Conservation (phyloP, 805 yeast genomes). For the Ogataea paraovalis region DNA sequence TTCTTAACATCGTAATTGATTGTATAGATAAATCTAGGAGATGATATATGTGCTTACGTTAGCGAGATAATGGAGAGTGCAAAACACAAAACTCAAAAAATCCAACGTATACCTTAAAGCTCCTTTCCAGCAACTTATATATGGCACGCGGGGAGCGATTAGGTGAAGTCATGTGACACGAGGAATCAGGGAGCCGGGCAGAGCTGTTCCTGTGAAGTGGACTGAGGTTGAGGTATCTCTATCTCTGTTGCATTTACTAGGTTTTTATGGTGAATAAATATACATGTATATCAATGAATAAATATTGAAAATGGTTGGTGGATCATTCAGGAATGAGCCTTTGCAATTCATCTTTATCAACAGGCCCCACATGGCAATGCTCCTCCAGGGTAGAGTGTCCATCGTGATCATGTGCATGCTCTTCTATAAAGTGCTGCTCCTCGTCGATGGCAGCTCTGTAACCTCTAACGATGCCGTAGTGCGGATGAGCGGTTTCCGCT, state of each 20-base stretch:
- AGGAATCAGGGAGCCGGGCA: no score
- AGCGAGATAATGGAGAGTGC: no score
- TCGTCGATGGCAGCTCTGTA: slow-evolving; percentile 25
- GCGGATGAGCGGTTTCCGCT: slow-evolving; percentile 13
- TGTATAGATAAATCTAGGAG: no score
- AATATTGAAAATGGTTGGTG: no score
- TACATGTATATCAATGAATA: background rate
- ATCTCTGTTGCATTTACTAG: no score
- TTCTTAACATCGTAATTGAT: slow-evolving; percentile 8
- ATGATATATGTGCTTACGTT: no score
- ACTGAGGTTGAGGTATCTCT: no score
- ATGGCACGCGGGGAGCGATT: no score
- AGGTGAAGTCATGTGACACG: background rate
- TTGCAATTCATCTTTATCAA: slow-evolving; percentile 25
- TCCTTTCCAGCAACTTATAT: no score
- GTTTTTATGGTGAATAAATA: no score
- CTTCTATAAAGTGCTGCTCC: slow-evolving; percentile 30
- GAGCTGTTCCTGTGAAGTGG: no score
- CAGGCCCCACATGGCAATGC: slow-evolving; percentile 12
- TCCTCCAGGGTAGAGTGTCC: slow-evolving; percentile 9
- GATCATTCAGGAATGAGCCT: slow-evolving; percentile 16
- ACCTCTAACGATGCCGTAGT: slow-evolving; percentile 5
- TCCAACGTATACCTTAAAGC: no score
- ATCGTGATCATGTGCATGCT: slow-evolving; percentile 33
- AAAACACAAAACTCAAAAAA: background rate